Evolutionary conservation across 1,284 basidiomycete species (phyloP), one percentile per base, ranked within the genome.

Genomic region (Inonotus obliquus): DNA sequence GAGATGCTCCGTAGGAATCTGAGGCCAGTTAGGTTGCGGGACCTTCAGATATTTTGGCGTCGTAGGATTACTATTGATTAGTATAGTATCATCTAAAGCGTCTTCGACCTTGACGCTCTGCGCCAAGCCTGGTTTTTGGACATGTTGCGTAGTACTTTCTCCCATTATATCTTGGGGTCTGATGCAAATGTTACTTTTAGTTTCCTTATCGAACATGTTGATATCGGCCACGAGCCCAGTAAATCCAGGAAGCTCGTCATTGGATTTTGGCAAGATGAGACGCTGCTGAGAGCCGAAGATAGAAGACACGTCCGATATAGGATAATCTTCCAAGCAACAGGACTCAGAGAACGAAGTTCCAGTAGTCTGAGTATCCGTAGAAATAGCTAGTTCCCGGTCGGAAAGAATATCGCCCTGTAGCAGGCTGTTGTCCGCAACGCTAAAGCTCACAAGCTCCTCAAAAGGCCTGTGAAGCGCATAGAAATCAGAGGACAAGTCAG

Each of bases 91-190:
- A 35, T 53, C 49, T 21, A 35, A n/a, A 27, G 49, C 44, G 14
- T 52, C 58, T n/a, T 52, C 58, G n/a, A 35, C 13, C 27, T 52
- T 53, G 17, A 44, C 19, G 37, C 17, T 54, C 35, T 21, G 21
- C 1, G 37, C 29, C 7, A 27, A 49, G n/a, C 14, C 21, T 35
- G 45, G 56, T 37, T 27, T 29, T 49, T 49, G 29, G 7, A 25
- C n/a, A n/a, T 7, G 17, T 13, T 48, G 17, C 3, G 17, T 25
- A 9, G 14, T 23, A 38, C 7, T 7, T 2, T 44, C 32, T 25
- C 41, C 53, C 65, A 79, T 74, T 48, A 81, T 74, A 57, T 81
- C 79, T 37, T 77, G 70, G 38, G 83, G 83, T 65, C 84, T 77
- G 59, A 85, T 72, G 37, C 77, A 70, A 9, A 56, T 69, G 45